These are phyloP conservation scores for Ophiosphaerella narmari DNA, from an alignment of 2,329 filamentous ascomycete genomes.

Conservation along the genomic window DNA sequence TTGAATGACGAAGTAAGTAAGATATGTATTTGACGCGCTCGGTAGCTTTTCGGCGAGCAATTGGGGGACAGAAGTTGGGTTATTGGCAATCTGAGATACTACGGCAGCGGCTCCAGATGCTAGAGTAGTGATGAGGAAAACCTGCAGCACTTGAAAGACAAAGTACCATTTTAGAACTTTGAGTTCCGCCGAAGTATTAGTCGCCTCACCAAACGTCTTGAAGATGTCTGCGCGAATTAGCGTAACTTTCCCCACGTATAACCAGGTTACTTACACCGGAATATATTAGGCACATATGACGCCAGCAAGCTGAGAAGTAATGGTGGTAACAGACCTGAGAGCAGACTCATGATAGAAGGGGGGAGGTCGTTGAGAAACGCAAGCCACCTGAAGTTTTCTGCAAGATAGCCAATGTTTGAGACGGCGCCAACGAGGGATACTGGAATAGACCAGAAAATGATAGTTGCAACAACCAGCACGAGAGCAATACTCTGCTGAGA, in stretches of 20 bases:
- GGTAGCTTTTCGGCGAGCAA: constrained; percentile 78
- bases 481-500: constrained; percentile 74
- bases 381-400: constrained; percentile 68
- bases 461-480: constrained; percentile 73
- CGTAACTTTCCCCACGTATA: background rate
- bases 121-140: constrained; percentile 86
- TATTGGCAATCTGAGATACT: constrained; percentile 62
- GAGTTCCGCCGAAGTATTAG: constrained; percentile 77
- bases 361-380: constrained; percentile 76
- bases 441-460: constrained; percentile 84
- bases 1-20: constrained; percentile 93
- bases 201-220: constrained; percentile 79
- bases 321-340: constrained; percentile 82
- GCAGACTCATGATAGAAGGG: constrained; percentile 71
- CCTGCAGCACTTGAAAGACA: constrained; percentile 85
- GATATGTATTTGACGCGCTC: constrained; percentile 88
- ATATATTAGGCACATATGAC: constrained; percentile 81
- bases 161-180: constrained; percentile 93
- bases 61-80: constrained; percentile 65
- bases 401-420: constrained; percentile 78
- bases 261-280: constrained; percentile 64
- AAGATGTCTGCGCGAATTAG: constrained; percentile 66
- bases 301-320: constrained; percentile 81
- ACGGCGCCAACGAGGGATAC: constrained; percentile 82
- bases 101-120: constrained; percentile 78